Percentiles rank a stretch among this genome's conserved stretches.
Conservation (phyloP, 2,329 filamentous ascomycete species). For the Drechslerella coelobrocha region DNA sequence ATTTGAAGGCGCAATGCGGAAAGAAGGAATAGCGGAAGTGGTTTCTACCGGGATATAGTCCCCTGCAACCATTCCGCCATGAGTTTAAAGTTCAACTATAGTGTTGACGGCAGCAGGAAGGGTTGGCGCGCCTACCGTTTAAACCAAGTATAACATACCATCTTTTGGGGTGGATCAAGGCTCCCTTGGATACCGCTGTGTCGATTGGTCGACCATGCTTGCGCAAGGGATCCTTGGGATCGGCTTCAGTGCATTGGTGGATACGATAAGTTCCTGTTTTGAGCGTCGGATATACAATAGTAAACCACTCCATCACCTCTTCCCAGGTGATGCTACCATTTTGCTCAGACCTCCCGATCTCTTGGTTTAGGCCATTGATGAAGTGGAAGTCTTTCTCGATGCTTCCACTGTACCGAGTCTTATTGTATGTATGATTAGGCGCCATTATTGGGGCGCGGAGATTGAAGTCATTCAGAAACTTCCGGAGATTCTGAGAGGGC, state of each 20-base stretch:
- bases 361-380: slow-evolving; percentile 16
- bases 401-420: neutral
- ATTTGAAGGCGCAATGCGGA: slow-evolving; percentile 5
- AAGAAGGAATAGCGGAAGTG: neutral
- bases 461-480: neutral
- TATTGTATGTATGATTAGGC: neutral
- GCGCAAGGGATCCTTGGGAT: slow-evolving; percentile 15
- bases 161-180: neutral
- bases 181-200: neutral
- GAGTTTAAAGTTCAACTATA: neutral
- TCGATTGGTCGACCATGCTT: slow-evolving; percentile 2
- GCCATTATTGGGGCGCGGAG: neutral
- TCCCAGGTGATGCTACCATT: slow-evolving; percentile 23
- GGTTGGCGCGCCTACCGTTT: slow-evolving; percentile 9
- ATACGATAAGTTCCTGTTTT: slow-evolving; percentile 10
- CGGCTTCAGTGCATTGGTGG: slow-evolving; percentile 7
- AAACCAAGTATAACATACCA: slow-evolving; percentile 11
- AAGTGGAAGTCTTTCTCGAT: slow-evolving; percentile 18
- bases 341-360: slow-evolving; percentile 19
- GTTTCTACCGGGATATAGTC: slow-evolving; percentile 15
- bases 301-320: slow-evolving; percentile 20
- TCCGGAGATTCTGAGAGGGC: neutral
- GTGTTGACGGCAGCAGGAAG: neutral
- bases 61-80: neutral
- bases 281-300: slow-evolving; percentile 22